phyloP scores from a whole-genome alignment of 768 basidiomycete genomes.

The Crucibulum laeve region DNA sequence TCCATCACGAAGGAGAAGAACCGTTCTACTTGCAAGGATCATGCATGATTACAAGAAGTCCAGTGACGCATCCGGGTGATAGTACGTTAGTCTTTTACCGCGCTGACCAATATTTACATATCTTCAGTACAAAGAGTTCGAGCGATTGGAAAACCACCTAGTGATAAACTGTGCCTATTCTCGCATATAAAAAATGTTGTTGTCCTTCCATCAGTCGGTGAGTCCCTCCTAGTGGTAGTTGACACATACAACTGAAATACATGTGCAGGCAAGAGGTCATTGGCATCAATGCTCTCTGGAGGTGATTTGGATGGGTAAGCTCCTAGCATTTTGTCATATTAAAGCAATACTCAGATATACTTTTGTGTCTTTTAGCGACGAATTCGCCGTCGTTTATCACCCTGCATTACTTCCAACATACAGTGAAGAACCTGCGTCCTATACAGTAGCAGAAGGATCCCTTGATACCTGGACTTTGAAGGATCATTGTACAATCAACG shows the following conservation, averaged over 20 bases:
- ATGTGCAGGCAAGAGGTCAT: slow-evolving; percentile 47
- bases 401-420: slow-evolving; percentile 50
- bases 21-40: slow-evolving; percentile 57
- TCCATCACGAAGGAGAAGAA: slow-evolving; percentile 47
- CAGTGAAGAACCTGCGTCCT: slow-evolving; percentile 47
- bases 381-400: slow-evolving; percentile 58
- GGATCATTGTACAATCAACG: slow-evolving; percentile 53
- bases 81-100: slow-evolving; percentile 28
- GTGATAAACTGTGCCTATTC: slow-evolving; percentile 51
- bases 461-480: slow-evolving; percentile 30
- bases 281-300: slow-evolving; percentile 68
- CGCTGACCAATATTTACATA: not conserved
- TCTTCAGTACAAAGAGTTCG: slow-evolving; percentile 59
- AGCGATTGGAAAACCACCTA: slow-evolving; percentile 69
- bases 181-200: slow-evolving; percentile 63
- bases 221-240: slow-evolving; percentile 7
- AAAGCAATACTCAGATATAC: not conserved
- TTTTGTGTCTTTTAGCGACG: slow-evolving; percentile 46
- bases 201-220: slow-evolving; percentile 63
- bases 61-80: slow-evolving; percentile 74
- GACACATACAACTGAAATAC: not conserved
- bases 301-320: slow-evolving; percentile 81
- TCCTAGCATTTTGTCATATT: not conserved
- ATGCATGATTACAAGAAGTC: slow-evolving; percentile 65
- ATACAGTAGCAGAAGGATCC: slow-evolving; percentile 26